Evolutionary conservation across 108 stramenopile genomes (phyloP).

Genomic region (Nitzschia palea): DNA sequence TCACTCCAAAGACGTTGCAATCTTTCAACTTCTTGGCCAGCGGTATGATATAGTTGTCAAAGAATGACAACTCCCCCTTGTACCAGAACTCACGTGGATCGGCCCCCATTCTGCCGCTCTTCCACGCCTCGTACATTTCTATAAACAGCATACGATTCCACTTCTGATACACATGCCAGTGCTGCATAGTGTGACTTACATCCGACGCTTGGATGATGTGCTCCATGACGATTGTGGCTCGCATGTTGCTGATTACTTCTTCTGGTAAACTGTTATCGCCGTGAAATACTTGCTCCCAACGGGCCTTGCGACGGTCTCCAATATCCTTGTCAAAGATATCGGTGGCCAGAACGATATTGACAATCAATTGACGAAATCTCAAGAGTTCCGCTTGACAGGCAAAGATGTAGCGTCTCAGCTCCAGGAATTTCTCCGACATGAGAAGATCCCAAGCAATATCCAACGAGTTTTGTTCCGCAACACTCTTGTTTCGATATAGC

Average conservation of each 20-base stretch:
- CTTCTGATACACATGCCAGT: conserved; percentile 26
- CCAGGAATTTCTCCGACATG: conserved; percentile 11
- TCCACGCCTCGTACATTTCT: conserved; percentile 7
- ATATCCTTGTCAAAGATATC: conserved; percentile 44
- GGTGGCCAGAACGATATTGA: conserved; percentile 32
- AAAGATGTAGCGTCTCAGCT: conserved; percentile 11
- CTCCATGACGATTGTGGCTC: conserved; percentile 42
- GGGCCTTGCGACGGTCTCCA: conserved; percentile 14
- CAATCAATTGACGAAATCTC: conserved; percentile 11
- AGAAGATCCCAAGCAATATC: conserved; percentile 22
- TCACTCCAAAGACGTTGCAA: conserved; percentile 24
- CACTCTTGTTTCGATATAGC: conserved; percentile 57
- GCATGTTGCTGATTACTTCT: conserved; percentile 3
- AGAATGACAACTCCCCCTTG: conserved; percentile 11
- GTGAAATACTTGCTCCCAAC: conserved; percentile 43
- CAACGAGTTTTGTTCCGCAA: conserved; percentile 48
- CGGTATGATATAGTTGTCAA: conserved; percentile 25
- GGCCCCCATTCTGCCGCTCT: background rate
- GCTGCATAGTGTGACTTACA: conserved; percentile 48
- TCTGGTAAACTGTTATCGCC: background rate
- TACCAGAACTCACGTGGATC: conserved; percentile 15
- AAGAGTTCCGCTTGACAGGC: background rate
- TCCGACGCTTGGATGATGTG: conserved; percentile 48
- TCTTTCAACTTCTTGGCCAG: conserved; percentile 15
- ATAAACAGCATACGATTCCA: conserved; percentile 16